These are phyloP conservation scores for Endoconidiophora laricicola DNA, from an alignment of 2,329 filamentous ascomycete genomes.

Conservation along the genomic window DNA sequence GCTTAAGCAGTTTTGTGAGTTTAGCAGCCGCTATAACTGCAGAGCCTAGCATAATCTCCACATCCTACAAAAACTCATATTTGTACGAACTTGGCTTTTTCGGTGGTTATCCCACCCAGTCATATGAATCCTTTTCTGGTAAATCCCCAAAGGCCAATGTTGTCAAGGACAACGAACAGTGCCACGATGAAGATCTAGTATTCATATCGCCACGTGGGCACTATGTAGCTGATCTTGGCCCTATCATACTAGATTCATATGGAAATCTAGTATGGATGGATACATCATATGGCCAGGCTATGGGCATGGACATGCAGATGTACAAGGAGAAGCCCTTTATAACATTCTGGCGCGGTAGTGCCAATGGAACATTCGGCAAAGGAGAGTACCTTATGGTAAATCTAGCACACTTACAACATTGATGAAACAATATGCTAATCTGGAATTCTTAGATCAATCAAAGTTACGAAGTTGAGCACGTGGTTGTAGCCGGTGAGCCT, in stretches of 20 bases:
- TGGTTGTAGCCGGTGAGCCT: slow-evolving; percentile 16
- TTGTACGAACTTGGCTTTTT: slow-evolving; percentile 6
- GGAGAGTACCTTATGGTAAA: slow-evolving; percentile 30
- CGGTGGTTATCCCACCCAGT: slow-evolving; percentile 6
- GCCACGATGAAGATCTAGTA: slow-evolving; percentile 21
- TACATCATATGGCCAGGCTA: slow-evolving; percentile 17
- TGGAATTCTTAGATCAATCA: slow-evolving; percentile 17
- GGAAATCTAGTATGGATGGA: slow-evolving; percentile 31
- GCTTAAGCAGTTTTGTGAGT: background rate
- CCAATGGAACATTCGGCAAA: slow-evolving; percentile 29
- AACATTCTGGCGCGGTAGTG: slow-evolving; percentile 23
- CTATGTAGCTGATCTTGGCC: slow-evolving; percentile 22
- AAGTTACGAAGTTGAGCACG: slow-evolving; percentile 18
- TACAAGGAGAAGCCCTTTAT: slow-evolving; percentile 13
- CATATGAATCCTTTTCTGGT: slow-evolving; percentile 5
- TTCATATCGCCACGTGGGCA: slow-evolving; percentile 24
- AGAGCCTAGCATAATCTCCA: background rate
- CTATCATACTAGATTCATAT: slow-evolving; percentile 27
- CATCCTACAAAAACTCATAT: slow-evolving; percentile 7
- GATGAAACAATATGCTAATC: background rate
- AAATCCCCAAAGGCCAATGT: slow-evolving; percentile 20
- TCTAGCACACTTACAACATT: background rate
- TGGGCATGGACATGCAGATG: slow-evolving; percentile 17
- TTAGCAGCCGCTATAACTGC: background rate
- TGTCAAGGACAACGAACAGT: slow-evolving; percentile 18